phyloP scores from a whole-genome alignment of 148 eudicot species.

The Dysphania ambrosioides region DNA sequence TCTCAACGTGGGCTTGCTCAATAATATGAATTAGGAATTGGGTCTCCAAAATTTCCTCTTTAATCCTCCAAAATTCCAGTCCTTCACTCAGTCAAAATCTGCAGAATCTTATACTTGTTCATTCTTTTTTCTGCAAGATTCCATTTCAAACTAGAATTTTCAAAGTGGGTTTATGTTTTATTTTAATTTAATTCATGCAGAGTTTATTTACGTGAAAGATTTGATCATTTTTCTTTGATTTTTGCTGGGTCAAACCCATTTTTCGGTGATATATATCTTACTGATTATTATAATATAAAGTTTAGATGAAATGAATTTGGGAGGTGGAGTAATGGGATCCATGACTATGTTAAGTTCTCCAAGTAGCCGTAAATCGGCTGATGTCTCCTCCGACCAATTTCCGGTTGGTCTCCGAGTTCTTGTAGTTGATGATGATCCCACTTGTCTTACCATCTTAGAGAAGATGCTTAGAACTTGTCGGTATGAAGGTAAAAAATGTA shows the following conservation, averaged over 20 bases:
- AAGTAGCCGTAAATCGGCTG: conserved; percentile 49
- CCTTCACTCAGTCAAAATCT: conserved; percentile 4
- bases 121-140: conserved; percentile 18
- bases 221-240: conserved; percentile 15
- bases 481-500: conserved; percentile 58
- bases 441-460: conserved; percentile 87
- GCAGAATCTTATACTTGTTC: conserved; percentile 16
- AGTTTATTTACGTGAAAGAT: conserved; percentile 11
- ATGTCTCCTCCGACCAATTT: conserved; percentile 60
- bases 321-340: conserved; percentile 50
- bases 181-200: conserved; percentile 12
- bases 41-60: conserved; percentile 21
- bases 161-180: background rate
- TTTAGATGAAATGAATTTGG: conserved; percentile 62
- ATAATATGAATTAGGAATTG: conserved; percentile 17
- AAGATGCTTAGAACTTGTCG: conserved; percentile 81
- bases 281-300: background rate
- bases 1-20: conserved; percentile 29
- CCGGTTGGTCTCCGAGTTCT: conserved; percentile 91
- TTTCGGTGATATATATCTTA: too few relatives aligned
- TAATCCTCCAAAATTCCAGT: conserved; percentile 16
- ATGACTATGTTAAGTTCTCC: conserved; percentile 44
- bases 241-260: conserved; percentile 30
- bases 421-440: conserved; percentile 94
- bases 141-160: conserved; percentile 11